Evolutionary conservation across 768 basidiomycete species (phyloP).

Genomic region (Suillus brevipes): DNA sequence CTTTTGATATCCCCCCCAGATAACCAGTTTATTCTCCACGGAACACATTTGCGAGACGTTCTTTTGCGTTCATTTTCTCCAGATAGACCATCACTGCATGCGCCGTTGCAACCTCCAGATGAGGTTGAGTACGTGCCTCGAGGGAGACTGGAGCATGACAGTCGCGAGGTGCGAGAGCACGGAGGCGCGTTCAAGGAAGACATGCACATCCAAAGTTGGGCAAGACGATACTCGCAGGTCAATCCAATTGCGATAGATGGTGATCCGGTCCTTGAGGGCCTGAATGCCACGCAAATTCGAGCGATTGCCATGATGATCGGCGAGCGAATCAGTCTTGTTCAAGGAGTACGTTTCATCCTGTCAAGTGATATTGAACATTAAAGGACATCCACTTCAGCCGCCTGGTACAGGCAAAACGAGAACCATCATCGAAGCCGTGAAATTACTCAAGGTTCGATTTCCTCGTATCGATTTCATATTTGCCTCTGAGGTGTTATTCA

Average conservation of each 20-base stretch:
- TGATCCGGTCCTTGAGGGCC: slow-evolving; percentile 63
- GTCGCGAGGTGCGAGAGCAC: slow-evolving; percentile 23
- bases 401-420: slow-evolving; percentile 94
- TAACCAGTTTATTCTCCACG: slow-evolving; percentile 58
- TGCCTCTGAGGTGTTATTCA: slow-evolving; percentile 29
- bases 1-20: slow-evolving; percentile 24
- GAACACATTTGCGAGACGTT: slow-evolving; percentile 72
- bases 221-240: slow-evolving; percentile 56
- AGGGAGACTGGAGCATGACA: slow-evolving; percentile 39
- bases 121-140: slow-evolving; percentile 39
- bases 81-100: slow-evolving; percentile 22
- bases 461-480: neutral
- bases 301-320: slow-evolving; percentile 89
- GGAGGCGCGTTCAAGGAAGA: slow-evolving; percentile 67
- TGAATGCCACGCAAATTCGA: slow-evolving; percentile 77
- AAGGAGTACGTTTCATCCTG: slow-evolving; percentile 61
- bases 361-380: neutral
- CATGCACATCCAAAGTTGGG: slow-evolving; percentile 82
- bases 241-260: slow-evolving; percentile 71
- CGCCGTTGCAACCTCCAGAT: slow-evolving; percentile 40
- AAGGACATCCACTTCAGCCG: slow-evolving; percentile 47
- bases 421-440: slow-evolving; percentile 85
- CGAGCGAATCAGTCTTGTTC: slow-evolving; percentile 75
- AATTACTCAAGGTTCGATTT: slow-evolving; percentile 64
- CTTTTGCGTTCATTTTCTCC: slow-evolving; percentile 59